phyloP scores from a whole-genome alignment of 176 grass and related monocot genomes.

The barley (Hordeum vulgare) region DNA sequence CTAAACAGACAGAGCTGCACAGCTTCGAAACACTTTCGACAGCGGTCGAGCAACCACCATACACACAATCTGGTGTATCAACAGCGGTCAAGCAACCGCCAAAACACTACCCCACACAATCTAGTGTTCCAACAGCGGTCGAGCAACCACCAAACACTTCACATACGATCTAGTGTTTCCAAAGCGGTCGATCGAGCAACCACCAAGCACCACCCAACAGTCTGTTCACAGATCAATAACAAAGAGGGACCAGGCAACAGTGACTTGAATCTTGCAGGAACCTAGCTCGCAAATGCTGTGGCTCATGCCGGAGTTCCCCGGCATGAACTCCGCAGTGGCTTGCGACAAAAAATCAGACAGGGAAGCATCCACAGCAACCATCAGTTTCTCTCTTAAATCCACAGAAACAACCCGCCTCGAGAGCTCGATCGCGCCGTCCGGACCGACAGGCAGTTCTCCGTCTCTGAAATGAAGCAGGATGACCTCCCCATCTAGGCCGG shows the following conservation, averaged over 20 bases:
- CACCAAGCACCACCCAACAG: background rate
- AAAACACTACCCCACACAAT: too few relatives aligned
- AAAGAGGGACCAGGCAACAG: background rate
- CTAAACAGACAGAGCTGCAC: too few relatives aligned
- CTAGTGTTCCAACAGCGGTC: too few relatives aligned
- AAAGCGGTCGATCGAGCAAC: too few relatives aligned
- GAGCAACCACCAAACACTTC: too few relatives aligned
- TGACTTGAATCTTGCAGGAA: background rate
- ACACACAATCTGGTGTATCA: too few relatives aligned
- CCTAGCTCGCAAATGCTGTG: background rate
- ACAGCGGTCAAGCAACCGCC: too few relatives aligned
- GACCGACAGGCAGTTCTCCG: background rate
- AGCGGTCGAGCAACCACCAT: too few relatives aligned
- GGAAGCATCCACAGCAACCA: background rate
- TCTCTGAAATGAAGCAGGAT: background rate
- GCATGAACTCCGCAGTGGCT: background rate
- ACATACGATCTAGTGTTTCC: too few relatives aligned
- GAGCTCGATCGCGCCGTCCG: background rate
- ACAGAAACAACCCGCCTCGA: background rate
- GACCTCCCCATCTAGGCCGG: background rate
- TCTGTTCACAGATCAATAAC: background rate
- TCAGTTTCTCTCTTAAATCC: background rate
- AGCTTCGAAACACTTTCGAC: too few relatives aligned
- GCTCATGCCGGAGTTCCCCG: background rate
- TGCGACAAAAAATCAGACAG: background rate